Percentiles rank a stretch among this genome's conserved stretches.
These are phyloP conservation scores for Agroathelia rolfsii DNA, from an alignment of 1,284 basidiomycete species.

Conservation along the genomic window DNA sequence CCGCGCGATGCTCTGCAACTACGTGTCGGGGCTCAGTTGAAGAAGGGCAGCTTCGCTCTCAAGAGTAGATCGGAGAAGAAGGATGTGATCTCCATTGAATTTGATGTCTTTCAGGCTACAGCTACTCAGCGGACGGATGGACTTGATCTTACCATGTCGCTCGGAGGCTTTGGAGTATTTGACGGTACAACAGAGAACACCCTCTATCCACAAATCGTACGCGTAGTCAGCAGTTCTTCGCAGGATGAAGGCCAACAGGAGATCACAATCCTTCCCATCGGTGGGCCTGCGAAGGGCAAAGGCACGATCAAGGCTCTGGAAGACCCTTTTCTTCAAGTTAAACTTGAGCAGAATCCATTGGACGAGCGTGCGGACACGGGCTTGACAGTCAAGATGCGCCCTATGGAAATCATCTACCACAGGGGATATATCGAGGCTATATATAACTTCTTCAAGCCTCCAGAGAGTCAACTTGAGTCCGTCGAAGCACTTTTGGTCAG, in stretches of 20 bases:
- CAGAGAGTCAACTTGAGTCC: conserved; percentile 91
- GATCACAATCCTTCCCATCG: conserved; percentile 11
- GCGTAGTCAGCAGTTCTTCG: conserved; percentile 36
- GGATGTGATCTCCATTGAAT: conserved; percentile 85
- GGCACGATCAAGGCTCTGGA: conserved; percentile 22
- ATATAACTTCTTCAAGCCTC: conserved; percentile 89
- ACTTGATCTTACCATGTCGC: conserved; percentile 53
- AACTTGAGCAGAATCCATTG: conserved; percentile 89
- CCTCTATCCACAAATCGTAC: conserved; percentile 87
- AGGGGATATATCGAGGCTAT: conserved; percentile 90
- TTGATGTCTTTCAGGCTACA: conserved; percentile 82
- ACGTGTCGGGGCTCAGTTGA: conserved; percentile 69
- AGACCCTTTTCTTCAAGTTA: conserved; percentile 88
- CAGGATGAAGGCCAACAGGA: no score
- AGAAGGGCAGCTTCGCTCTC: conserved; percentile 81
- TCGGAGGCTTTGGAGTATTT: conserved; percentile 85
- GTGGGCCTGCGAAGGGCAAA: conserved; percentile 18
- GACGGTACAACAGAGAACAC: conserved; percentile 84
- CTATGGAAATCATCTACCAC: conserved; percentile 98
- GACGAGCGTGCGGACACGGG: conserved; percentile 92
- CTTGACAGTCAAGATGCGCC: conserved; percentile 84
- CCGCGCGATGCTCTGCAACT: conserved; percentile 80
- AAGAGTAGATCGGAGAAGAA: conserved; percentile 50
- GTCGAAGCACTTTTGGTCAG: conserved; percentile 80
- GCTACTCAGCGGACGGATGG: conserved; percentile 84